Base-by-base conservation (phyloP, 2,329 filamentous ascomycete species). In the Alternaria consortialis region DNA sequence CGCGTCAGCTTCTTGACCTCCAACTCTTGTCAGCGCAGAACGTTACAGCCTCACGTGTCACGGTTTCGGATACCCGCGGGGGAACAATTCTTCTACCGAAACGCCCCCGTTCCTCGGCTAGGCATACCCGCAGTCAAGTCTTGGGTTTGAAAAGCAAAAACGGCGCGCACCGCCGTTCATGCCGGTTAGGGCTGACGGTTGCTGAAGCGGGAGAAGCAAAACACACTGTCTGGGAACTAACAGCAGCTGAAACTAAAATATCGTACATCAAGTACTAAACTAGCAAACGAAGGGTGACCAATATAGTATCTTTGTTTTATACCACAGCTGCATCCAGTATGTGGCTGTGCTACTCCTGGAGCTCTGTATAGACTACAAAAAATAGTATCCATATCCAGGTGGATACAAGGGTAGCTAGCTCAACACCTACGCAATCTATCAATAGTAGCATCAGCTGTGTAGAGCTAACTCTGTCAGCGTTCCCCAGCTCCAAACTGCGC, bases 11-110 rank as follows among this genome's bases (percentile, higher is more conserved):
- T 52, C n/a, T 51, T 34, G 34, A 39, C 31, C 23, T 27, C 27
- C 25, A 37, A 55, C 27, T 47, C 43, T 56, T 52, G 53, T 44
- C 53, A 39, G 31, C 53, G 13, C 44, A 43, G 51, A 20, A 48
- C 53, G 57, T 60, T 56, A 32, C 57, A 60, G 23, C 23, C 32
- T 46, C 36, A n/a, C 12, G 17, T 52, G 52, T 44, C 36, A 31
- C 17, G 2, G 57, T 60, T 60, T 56, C 57, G 34, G 53, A 29
- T 56, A 51, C 31, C 44, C 57, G 57, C n/a, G 17, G 31, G 31
- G 42, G 53, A 32, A 29, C 32, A 47, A 47, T n/a, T 29, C 31
- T 48, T 40, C 20, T 48, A 20, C 42, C 53, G 29, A 44, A 44
- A 44, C 39, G 17, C 29, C 34, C 29, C 50, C 51, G 51, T 36